Evolutionary conservation across 805 yeast species (phyloP), one percentile per base, ranked within the genome.

Genomic region (Brettanomyces anomalus): DNA sequence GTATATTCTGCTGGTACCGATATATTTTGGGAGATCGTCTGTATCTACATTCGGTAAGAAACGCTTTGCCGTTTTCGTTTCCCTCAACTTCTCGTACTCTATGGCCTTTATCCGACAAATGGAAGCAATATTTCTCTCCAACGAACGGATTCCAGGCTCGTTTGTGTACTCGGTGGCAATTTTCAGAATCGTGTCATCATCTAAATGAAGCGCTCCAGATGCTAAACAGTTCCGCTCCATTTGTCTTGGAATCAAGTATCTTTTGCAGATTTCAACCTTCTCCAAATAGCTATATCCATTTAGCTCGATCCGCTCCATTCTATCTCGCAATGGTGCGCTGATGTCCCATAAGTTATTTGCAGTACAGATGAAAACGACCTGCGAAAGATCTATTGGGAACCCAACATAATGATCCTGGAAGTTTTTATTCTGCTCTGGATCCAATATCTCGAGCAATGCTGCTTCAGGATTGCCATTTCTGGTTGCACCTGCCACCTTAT

Each of bases 321-420:
- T 72, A 59, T 87, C 95, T 44, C 82, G 70, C 43, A 87, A 68
- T 5, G 96, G 95, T 14, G 80, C 75, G 21, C 89, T 77, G 48
- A 87, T 72, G 18, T 78, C 74, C 49, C 77, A 72, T 21, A 81
- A 71, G 45, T 84, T 82, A 59, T 87, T 87, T 10, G 95, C 90
- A 1, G 96, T 87, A 52, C 95, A 89, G 41, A 87, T 74, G 54
- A 87, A 87, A 17, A 85, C 64, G 13, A 85, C 82, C 51, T 84
- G 85, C 4, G 94, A 83, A 49, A 87, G 64, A 56, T 87, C 95
- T 17, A 87, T 70, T 0, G 95, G 95, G 63, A 87, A 82, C 4
- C 93, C 93, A 42, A 87, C 62, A 58, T 84, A 87, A 58, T 85
- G 94, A 62, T 87, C 96, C 33, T 74, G 75, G 61, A 86, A 87